Base-by-base conservation (phyloP, 257 asterid species). In the Buddleja alternifolia region DNA sequence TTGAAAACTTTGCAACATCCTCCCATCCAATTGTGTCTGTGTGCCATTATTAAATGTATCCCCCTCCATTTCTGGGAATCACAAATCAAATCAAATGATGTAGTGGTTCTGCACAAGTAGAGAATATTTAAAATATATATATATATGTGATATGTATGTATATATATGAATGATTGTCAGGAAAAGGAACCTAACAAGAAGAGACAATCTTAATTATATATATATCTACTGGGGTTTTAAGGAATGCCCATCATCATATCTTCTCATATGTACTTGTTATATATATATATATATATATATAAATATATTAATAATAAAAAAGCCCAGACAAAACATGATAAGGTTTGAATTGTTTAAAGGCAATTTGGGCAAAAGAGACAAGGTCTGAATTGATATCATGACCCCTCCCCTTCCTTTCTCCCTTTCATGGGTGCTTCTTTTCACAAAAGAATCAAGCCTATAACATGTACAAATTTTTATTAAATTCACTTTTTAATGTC, bases 281-380 rank as follows among this genome's bases (percentile, higher is more conserved):
- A 29, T 78, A 72, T n/a, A n/a, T n/a, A n/a, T n/a, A n/a, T n/a
- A n/a, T n/a, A n/a, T n/a, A n/a, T n/a, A n/a, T n/a, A n/a, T n/a
- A n/a, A n/a, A n/a, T n/a, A n/a, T 58, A 65, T 70, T 77, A 67
- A 82, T 24, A 71, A 75, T 81, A 75, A 67, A 50, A 71, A 63
- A 56, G 85, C 51, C 77, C 84, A 83, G 89, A 88, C 90, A 86
- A 82, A 77, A 85, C 89, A 91, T 78, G 95, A 88, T 83, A 85
- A 84, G 90, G 77, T 86, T 75, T 77, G 73, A 78, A 83, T 85
- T 84, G 66, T 86, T 88, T 81, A 83, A 58, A 74, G 82, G 64
- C 85, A 86, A 83, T 60, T 77, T 75, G 84, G 70, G 81, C 79
- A 75, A 63, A 82, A 74, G 78, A 80, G 91, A 88, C 96, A 90